phyloP scores from a whole-genome alignment of 2,329 filamentous ascomycete genomes.

The Fusarium sp. region DNA sequence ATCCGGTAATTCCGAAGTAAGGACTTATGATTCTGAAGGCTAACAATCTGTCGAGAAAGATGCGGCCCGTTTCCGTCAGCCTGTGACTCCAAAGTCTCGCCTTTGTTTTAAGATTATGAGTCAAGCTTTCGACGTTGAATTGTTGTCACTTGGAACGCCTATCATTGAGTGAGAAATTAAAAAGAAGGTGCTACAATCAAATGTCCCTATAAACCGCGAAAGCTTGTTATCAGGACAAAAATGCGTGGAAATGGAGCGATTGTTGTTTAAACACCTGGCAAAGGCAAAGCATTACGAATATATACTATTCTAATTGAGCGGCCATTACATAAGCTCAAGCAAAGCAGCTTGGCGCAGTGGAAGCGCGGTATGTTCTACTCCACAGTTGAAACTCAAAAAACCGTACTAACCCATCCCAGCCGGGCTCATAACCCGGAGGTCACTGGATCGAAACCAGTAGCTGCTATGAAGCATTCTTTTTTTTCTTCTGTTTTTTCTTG shows the following conservation, averaged over 20 bases:
- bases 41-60: no score
- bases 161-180: no score
- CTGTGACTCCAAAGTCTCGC: no score
- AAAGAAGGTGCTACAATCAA: no score
- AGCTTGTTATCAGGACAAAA: no score
- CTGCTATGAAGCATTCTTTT: constrained; percentile 26
- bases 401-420: constrained; percentile 23
- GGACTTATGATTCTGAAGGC: no score
- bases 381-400: not conserved
- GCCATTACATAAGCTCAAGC: constrained; percentile 26
- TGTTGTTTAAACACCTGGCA: not conserved
- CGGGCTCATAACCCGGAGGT: constrained; percentile 44
- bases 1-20: not conserved
- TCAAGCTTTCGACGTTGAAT: no score
- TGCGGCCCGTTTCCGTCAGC: no score
- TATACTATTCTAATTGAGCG: accelerated
- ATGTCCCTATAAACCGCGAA: no score
- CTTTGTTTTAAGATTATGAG: no score
- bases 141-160: no score
- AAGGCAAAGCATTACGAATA: accelerated
- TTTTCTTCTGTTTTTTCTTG: not conserved
- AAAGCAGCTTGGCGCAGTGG: constrained; percentile 43
- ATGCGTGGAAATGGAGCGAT: no score
- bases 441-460: constrained; percentile 37
- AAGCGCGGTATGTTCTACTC: constrained; percentile 36